Percentiles rank a stretch among this genome's conserved stretches.
Evolutionary conservation across 345 rosid species (phyloP).

Genomic region (Clarkia xantiana): DNA sequence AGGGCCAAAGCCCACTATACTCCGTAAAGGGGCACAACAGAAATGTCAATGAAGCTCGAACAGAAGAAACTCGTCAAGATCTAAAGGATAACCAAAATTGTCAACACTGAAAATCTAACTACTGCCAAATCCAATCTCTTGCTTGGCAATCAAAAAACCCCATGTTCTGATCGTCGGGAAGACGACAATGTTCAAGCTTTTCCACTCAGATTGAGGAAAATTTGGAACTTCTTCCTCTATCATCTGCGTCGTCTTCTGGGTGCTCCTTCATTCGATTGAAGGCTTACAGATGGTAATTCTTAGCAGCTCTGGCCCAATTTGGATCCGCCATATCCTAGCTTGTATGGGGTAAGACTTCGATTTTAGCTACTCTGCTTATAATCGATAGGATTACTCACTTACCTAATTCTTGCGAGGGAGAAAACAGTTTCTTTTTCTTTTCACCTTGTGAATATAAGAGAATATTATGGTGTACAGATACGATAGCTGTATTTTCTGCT

Average conservation of each 20-base stretch:
- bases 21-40: too few species aligned
- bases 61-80: too few species aligned
- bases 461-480: neutral
- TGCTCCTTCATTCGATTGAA: too few species aligned
- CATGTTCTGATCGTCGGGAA: too few species aligned
- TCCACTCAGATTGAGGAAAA: neutral
- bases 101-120: too few species aligned
- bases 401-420: neutral
- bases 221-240: neutral
- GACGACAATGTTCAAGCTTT: too few species aligned
- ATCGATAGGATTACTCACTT: neutral
- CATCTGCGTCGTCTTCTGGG: neutral
- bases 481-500: neutral
- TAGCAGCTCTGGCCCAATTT: constrained; percentile 17
- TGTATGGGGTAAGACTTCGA: constrained; percentile 37
- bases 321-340: constrained; percentile 41
- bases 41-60: too few species aligned
- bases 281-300: constrained; percentile 26
- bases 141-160: too few species aligned
- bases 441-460: too few species aligned
- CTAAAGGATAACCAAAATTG: too few species aligned
- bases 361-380: neutral
- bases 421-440: neutral
- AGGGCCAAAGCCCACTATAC: too few species aligned
- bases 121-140: too few species aligned